Percentiles rank a stretch among this genome's conserved stretches.
Conservation (phyloP, 1,284 basidiomycete species). For the Leucoagaricus sp. region DNA sequence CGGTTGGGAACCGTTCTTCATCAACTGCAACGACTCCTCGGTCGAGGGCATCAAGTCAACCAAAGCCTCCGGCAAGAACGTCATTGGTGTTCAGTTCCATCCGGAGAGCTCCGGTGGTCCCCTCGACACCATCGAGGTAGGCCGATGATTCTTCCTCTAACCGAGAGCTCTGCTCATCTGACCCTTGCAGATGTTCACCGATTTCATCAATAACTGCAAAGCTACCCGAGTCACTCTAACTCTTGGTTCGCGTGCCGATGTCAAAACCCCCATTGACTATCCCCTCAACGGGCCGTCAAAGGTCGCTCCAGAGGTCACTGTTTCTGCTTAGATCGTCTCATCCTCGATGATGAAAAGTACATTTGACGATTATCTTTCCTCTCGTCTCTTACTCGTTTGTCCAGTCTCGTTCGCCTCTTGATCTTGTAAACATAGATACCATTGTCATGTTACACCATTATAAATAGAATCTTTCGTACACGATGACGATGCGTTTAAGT, state of each 20-base stretch:
- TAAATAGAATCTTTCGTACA: conserved; percentile 7
- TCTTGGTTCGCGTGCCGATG: conserved; percentile 6
- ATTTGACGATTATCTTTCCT: neutral
- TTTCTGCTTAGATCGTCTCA: conserved; percentile 25
- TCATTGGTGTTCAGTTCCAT: conserved; percentile 98
- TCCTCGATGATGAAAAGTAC: too few species aligned
- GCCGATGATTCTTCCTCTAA: too few species aligned
- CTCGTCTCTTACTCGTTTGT: neutral
- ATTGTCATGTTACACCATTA: neutral
- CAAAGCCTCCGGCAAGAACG: conserved; percentile 78
- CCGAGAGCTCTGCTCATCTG: too few species aligned
- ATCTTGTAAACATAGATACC: too few species aligned
- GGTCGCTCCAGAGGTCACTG: conserved; percentile 18
- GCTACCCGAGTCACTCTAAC: conserved; percentile 28
- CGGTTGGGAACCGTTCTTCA: conserved; percentile 97
- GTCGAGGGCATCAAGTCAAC: conserved; percentile 98
- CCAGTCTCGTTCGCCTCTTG: neutral
- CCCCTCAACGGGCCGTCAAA: conserved; percentile 20
- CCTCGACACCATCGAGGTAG: conserved; percentile 88
- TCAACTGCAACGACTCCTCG: conserved; percentile 96
- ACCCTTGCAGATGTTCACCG: conserved; percentile 95
- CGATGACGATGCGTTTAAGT: neutral
- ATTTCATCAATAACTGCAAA: conserved; percentile 83
- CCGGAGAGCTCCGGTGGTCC: conserved; percentile 93
- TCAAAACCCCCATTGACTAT: conserved; percentile 18